Evolutionary conservation across 2,329 filamentous ascomycete species (phyloP), one percentile per base, ranked within the genome.

Genomic region (Trichoderma koningiopsis): DNA sequence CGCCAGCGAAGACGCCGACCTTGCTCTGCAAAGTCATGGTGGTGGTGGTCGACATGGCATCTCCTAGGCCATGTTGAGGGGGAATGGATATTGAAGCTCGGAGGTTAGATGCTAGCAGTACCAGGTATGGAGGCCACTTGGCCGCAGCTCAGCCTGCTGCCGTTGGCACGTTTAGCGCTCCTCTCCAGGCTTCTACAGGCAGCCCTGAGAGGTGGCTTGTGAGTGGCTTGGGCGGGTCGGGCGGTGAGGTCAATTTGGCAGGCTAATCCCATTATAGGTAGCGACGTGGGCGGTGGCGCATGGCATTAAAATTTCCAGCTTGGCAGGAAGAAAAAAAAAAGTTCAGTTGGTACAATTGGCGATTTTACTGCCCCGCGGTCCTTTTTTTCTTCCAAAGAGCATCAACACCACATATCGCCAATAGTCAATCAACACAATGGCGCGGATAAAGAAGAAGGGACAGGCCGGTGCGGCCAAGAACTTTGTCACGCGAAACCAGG

Each of bases 401-500:
- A 68, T 57, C 64, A 68, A 72, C 66, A 72, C 62, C 70, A 53
- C 70, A 71, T 70, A 63, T 72, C 29, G 64, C 40, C 55, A 49
- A 58, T 47, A 64, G 57, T 37, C 29, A 65, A 70, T 37, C 29
- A 65, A 70, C 73, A 79, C 72, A 74, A 88, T 96, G 93, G 88
- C 84, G 68, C 90, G 89, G 77, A 91, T 94, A 76, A 96, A 96
- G 89, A 96, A 93, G 87, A 97, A 95, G 85, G 94, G 94, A 79
- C 89, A 92, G 80, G 87, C 94, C 79, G 96, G 96, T 81, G 91
- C 93, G 81, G 94, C 94, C 84, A 97, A 96, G 84, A 99, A 99
- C 87, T 99, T 95, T 85, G 94, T 99, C 76, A 99, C 96, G 69
- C 89, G 96, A 81, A 97, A 95, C 53, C 94, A 97, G 84, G 96